Evolutionary conservation across 306 rosid genomes (phyloP).

Genomic region (Dalbergia cochinchinensis): DNA sequence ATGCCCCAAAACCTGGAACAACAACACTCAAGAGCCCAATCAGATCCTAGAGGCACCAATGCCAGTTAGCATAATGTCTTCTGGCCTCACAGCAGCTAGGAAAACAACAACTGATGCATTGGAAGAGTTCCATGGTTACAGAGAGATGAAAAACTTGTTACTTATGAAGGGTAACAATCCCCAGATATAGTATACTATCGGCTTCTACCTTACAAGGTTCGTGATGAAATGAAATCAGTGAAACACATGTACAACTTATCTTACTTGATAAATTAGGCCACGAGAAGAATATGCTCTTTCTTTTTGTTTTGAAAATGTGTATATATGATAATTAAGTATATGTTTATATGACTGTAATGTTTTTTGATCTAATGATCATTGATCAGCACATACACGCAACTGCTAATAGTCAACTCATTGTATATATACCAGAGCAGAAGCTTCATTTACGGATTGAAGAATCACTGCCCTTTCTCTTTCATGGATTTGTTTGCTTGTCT

Average conservation of each 20-base stretch:
- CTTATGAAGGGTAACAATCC: constrained; percentile 54
- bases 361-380: constrained; percentile 35
- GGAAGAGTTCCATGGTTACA: constrained; percentile 83
- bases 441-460: constrained; percentile 4
- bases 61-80: constrained; percentile 56
- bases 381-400: constrained; percentile 26
- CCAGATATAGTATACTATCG: constrained; percentile 39
- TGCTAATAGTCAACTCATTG: constrained; percentile 13
- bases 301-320: constrained; percentile 44
- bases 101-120: constrained; percentile 85
- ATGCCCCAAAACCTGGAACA: constrained; percentile 49
- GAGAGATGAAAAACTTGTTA: constrained; percentile 71
- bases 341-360: constrained; percentile 26
- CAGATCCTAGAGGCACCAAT: constrained; percentile 44
- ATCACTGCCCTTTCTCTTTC: constrained; percentile 2
- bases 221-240: constrained; percentile 27
- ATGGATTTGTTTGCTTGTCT: neutral
- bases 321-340: constrained; percentile 39
- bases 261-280: constrained; percentile 18
- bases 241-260: constrained; percentile 44
- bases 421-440: constrained; percentile 35
- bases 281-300: constrained; percentile 34
- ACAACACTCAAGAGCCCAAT: constrained; percentile 48
- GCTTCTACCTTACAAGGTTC: constrained; percentile 15
- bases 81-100: constrained; percentile 45